Evolutionary conservation across 257 asterid species (phyloP).

Genomic region (Fraxinus excelsior): DNA sequence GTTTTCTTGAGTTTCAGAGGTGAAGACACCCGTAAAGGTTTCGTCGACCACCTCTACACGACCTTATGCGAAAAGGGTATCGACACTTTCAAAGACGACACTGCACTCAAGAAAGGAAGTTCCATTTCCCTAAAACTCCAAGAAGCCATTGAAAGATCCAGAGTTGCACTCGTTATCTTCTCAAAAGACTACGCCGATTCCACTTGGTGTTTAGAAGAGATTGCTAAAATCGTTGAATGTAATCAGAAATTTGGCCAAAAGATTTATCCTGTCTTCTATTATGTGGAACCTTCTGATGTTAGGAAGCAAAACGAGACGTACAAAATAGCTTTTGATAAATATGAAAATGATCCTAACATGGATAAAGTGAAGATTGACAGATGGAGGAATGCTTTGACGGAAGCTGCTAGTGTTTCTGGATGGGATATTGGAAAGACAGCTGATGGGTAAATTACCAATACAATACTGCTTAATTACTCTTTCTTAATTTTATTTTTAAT

Average conservation of each 20-base stretch:
- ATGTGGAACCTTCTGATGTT: slow-evolving; percentile 21
- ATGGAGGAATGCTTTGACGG: slow-evolving; percentile 23
- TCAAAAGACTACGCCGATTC: slow-evolving; percentile 23
- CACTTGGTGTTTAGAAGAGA: slow-evolving; percentile 23
- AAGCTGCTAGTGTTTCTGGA: slow-evolving; percentile 20
- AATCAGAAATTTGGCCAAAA: slow-evolving; percentile 5
- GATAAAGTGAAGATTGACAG: background rate
- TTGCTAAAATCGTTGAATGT: slow-evolving; percentile 10
- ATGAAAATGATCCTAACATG: background rate
- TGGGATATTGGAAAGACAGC: slow-evolving; percentile 16
- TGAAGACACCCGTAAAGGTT: slow-evolving; percentile 26
- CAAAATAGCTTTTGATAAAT: slow-evolving; percentile 4
- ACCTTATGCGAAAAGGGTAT: slow-evolving; percentile 11
- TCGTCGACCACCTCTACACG: slow-evolving; percentile 24
- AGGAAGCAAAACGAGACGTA: slow-evolving; percentile 24
- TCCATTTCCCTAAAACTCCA: slow-evolving; percentile 9
- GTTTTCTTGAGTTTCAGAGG: slow-evolving; percentile 33
- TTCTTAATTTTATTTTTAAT: background rate
- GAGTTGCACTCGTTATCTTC: slow-evolving; percentile 18
- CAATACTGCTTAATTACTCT: background rate
- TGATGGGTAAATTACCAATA: slow-evolving; percentile 16
- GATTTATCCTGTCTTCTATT: slow-evolving; percentile 22
- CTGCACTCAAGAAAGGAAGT: slow-evolving; percentile 13
- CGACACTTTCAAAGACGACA: slow-evolving; percentile 17
- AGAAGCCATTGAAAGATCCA: slow-evolving; percentile 12